Base-by-base conservation (phyloP, 805 yeast genomes). In the Starmerella riodocensis region DNA sequence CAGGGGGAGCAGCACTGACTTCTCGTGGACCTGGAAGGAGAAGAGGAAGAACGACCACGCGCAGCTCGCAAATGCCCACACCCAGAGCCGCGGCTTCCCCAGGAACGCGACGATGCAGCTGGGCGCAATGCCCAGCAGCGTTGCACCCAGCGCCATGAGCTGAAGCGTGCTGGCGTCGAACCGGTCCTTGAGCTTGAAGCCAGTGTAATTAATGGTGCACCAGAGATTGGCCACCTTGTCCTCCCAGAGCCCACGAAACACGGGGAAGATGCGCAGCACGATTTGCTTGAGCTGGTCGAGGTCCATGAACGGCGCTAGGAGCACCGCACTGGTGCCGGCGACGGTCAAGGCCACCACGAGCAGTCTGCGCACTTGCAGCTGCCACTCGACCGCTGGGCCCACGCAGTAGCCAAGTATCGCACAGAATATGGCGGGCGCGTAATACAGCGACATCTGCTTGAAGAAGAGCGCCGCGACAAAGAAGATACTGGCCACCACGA, bases 211-310 rank as follows among this genome's bases (percentile, higher is more conserved):
- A 1, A 85, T 65, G n/a, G 94, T 78, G 59, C 97, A 86, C 99
- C 99, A 91, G 53, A 91, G 79, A 55, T 86, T 91, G 29, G 94
- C 94, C 13, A 91, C 97, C 57, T 91, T 91, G 56, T 91, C 97
- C 58, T 91, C 98, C 68, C 93, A 91, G 6, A 91, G 67, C 0
- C 98, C 98, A 55, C 97, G 70, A 32, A 76, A 72, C 49, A 91
- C 88, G 1, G 99, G 98, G 58, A 91, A 91, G 23, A 88, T 77
- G 46, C 97, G 70, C 31, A 59, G 43, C 2, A 75, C 33, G 3
- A 76, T 68, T 55, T 81, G 93, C 21, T 59, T 47, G 1, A 78
- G 55, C 49, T 75, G 78, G 4, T 54, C 41, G 1, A 70, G 43
- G 28, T 62, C 65, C 13, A 73, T 59, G 34, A 84, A 68, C 3